Percentiles rank a stretch among this genome's conserved stretches.
phyloP scores from a whole-genome alignment of 2,329 filamentous ascomycete species.

The Paracamarosporium sp. region DNA sequence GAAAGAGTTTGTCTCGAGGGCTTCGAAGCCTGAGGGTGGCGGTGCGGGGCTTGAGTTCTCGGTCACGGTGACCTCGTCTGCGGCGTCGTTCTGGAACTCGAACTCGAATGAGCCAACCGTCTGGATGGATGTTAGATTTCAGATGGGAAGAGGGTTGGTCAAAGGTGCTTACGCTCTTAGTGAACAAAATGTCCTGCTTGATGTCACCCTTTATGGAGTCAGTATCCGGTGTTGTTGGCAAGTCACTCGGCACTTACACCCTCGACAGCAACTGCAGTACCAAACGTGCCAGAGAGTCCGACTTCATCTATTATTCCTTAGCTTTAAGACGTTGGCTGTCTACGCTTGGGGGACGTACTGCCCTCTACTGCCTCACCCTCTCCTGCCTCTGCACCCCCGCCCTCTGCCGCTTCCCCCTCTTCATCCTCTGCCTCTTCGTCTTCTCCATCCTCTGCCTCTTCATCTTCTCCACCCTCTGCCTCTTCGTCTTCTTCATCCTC shows the following conservation, averaged over 20 bases:
- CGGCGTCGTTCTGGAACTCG: slow-evolving; percentile 23
- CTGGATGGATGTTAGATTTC: slow-evolving; percentile 6
- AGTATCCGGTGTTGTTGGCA: no score
- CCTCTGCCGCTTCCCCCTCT: not conserved
- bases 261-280: slow-evolving; percentile 12
- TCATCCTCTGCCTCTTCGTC: not conserved
- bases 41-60: slow-evolving; percentile 23
- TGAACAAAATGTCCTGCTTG: slow-evolving; percentile 31
- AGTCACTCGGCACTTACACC: no score
- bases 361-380: slow-evolving; percentile 12
- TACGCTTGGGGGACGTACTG: slow-evolving; percentile 6
- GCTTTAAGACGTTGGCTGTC: not conserved
- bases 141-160: not conserved
- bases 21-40: slow-evolving; percentile 26
- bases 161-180: slow-evolving; percentile 18
- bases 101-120: slow-evolving; percentile 29
- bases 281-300: slow-evolving; percentile 18
- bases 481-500: not conserved
- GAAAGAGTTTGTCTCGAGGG: slow-evolving; percentile 26
- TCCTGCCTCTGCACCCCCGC: not conserved
- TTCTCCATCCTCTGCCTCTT: not conserved
- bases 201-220: no score
- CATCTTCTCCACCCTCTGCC: not conserved
- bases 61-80: slow-evolving; percentile 26
- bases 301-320: slow-evolving; percentile 17